These are phyloP conservation scores for Myxozyma vanderwaltii DNA, from an alignment of 805 yeast genomes.

Conservation along the genomic window DNA sequence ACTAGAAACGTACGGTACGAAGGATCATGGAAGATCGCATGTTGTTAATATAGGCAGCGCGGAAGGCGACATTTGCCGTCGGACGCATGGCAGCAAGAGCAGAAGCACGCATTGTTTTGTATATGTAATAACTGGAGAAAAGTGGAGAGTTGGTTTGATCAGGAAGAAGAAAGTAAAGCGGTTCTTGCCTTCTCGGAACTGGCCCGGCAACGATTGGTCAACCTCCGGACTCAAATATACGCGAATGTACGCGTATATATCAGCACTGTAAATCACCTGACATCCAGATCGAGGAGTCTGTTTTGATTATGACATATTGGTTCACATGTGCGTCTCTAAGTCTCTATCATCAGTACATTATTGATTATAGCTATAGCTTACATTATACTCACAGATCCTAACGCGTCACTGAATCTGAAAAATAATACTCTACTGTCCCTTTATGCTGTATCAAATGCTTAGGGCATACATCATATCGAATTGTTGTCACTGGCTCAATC, in stretches of 20 bases:
- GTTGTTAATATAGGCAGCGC: constrained; percentile 12
- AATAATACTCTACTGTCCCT: neutral
- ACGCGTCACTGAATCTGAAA: neutral
- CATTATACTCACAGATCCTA: neutral
- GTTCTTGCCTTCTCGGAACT: constrained; percentile 3
- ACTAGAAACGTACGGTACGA: constrained; percentile 10
- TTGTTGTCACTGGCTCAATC: neutral
- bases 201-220: constrained; percentile 7
- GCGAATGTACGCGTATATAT: too few species aligned
- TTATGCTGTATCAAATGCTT: neutral
- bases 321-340: too few species aligned
- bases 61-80: constrained; percentile 16
- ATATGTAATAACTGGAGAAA: neutral
- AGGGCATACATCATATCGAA: constrained; percentile 6
- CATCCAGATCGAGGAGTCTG: neutral
- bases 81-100: constrained; percentile 22
- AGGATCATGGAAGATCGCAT: constrained; percentile 12
- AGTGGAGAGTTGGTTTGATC: neutral
- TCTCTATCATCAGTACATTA: too few species aligned
- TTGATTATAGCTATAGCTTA: too few species aligned
- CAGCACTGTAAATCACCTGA: neutral
- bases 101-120: constrained; percentile 19
- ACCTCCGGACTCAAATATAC: neutral
- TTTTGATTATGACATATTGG: too few species aligned
- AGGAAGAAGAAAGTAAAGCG: too few species aligned